phyloP scores from a whole-genome alignment of 345 rosid genomes.

The Populus simonii region DNA sequence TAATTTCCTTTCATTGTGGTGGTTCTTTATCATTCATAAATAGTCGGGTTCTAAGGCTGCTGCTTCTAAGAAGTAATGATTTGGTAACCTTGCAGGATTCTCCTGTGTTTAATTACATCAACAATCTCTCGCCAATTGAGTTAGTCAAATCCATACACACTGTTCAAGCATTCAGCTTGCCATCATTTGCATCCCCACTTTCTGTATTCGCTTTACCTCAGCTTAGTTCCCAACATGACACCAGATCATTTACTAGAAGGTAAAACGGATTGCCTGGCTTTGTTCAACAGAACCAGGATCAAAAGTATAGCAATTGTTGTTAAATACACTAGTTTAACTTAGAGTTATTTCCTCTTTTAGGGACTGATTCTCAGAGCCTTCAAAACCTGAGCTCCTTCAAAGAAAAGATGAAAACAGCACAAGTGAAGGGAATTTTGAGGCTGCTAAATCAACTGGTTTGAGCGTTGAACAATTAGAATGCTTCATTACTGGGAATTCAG shows the following conservation, averaged over 20 bases:
- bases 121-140: constrained; percentile 58
- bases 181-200: constrained; percentile 48
- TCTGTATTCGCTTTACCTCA: constrained; percentile 49
- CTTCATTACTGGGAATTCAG: constrained; percentile 19
- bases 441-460: constrained; percentile 16
- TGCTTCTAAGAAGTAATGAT: neutral
- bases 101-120: constrained; percentile 64
- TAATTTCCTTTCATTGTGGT: neutral
- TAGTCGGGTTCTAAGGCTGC: neutral
- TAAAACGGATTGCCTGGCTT: constrained; percentile 4
- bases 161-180: constrained; percentile 33
- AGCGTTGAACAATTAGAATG: constrained; percentile 20
- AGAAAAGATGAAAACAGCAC: constrained; percentile 24
- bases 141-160: constrained; percentile 34
- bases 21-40: neutral
- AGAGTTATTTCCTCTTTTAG: constrained; percentile 27
- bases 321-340: neutral
- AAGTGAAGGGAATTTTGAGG: constrained; percentile 23
- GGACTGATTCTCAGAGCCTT: constrained; percentile 32
- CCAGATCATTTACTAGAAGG: constrained; percentile 47
- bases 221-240: constrained; percentile 33
- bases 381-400: constrained; percentile 22
- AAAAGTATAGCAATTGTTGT: neutral
- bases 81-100: constrained; percentile 51
- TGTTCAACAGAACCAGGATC: neutral